Evolutionary conservation across 257 asterid species (phyloP).

Genomic region (Scutellaria minor): DNA sequence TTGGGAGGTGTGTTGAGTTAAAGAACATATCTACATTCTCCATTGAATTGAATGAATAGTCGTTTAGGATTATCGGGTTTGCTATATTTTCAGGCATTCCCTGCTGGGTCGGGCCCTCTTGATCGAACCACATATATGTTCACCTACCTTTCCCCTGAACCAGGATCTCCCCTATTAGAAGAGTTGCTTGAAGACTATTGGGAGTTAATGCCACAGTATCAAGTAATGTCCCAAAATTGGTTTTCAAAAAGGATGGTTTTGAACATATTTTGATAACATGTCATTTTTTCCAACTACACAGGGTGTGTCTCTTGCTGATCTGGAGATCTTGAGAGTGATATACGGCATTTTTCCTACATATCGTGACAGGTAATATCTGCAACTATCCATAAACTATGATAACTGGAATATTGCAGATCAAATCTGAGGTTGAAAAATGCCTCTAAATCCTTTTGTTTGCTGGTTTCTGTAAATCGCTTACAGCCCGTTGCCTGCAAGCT

Average conservation of each 20-base stretch:
- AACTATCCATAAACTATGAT: not conserved
- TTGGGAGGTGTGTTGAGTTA: slow-evolving; percentile 76
- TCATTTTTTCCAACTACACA: slow-evolving; percentile 34
- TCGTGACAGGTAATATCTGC: slow-evolving; percentile 72
- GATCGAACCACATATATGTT: slow-evolving; percentile 98
- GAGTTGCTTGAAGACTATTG: slow-evolving; percentile 93
- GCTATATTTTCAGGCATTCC: slow-evolving; percentile 76
- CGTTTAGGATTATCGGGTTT: not conserved
- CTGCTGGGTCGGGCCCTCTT: slow-evolving; percentile 84
- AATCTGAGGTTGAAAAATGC: not conserved
- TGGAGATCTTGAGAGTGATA: slow-evolving; percentile 83
- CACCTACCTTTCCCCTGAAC: slow-evolving; percentile 86
- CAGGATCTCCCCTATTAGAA: slow-evolving; percentile 79
- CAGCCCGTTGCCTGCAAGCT: slow-evolving; percentile 93
- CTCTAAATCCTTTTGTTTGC: not conserved
- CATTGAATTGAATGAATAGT: slow-evolving; percentile 6
- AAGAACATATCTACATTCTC: not conserved
- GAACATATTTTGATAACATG: not conserved
- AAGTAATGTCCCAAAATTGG: slow-evolving; percentile 46
- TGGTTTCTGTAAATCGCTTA: not conserved
- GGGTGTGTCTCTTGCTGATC: slow-evolving; percentile 67
- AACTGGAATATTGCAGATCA: not conserved
- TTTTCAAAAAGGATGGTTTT: too few species aligned
- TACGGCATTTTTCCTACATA: slow-evolving; percentile 94
- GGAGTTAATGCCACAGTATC: slow-evolving; percentile 94